phyloP scores from a whole-genome alignment of 1,139 yeast species.

The Taphrina confusa region DNA sequence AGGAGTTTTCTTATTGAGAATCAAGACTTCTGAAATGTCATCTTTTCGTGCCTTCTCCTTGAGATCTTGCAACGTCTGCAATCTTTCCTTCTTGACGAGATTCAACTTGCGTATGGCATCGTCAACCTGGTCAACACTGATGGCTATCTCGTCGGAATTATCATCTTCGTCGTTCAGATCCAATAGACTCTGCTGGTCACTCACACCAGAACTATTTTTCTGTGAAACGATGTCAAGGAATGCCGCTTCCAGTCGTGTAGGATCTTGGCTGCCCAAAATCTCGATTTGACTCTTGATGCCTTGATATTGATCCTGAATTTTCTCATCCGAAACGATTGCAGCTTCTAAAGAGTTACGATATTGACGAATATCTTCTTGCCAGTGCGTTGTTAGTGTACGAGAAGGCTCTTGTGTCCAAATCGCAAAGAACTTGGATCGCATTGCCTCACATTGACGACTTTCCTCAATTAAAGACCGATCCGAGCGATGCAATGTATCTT shows the following conservation, averaged over 20 bases:
- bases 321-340: slow-evolving; percentile 67
- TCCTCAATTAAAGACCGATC: slow-evolving; percentile 50
- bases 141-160: slow-evolving; percentile 48
- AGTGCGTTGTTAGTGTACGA: slow-evolving; percentile 44
- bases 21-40: slow-evolving; percentile 77
- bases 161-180: slow-evolving; percentile 53
- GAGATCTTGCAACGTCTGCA: slow-evolving; percentile 61
- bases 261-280: neutral
- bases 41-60: slow-evolving; percentile 71
- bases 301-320: slow-evolving; percentile 39
- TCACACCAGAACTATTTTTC: neutral
- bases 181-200: slow-evolving; percentile 52
- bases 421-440: slow-evolving; percentile 47
- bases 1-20: slow-evolving; percentile 62
- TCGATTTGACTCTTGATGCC: neutral
- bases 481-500: slow-evolving; percentile 47
- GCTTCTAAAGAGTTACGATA: slow-evolving; percentile 66
- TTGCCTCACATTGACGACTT: slow-evolving; percentile 46
- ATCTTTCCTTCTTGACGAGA: slow-evolving; percentile 60
- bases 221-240: slow-evolving; percentile 6
- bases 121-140: slow-evolving; percentile 54
- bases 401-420: slow-evolving; percentile 51
- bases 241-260: neutral
- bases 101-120: slow-evolving; percentile 52
- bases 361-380: slow-evolving; percentile 56